These are phyloP conservation scores for Clathrus columnatus DNA, from an alignment of 768 basidiomycete species.

Conservation along the genomic window DNA sequence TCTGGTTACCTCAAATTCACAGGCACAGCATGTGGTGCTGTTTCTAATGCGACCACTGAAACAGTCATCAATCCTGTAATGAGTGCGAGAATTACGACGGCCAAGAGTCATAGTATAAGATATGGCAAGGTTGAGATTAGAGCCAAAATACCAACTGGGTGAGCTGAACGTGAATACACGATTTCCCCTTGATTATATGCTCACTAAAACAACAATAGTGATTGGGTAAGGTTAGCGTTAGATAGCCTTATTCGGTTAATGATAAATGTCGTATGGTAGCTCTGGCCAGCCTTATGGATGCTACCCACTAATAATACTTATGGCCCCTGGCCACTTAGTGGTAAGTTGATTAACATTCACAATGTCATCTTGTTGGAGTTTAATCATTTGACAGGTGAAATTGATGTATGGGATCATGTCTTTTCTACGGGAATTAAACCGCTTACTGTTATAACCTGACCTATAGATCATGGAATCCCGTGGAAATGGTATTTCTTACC, in stretches of 20 bases:
- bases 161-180: background rate
- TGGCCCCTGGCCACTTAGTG: constrained; percentile 22
- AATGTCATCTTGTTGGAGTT: background rate
- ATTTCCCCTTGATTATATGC: background rate
- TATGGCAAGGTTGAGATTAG: constrained; percentile 32
- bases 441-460: background rate
- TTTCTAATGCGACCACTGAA: constrained; percentile 12
- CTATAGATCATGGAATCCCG: constrained; percentile 44
- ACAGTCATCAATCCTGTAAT: constrained; percentile 29
- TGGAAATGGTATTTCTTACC: constrained; percentile 53
- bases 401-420: constrained; percentile 22
- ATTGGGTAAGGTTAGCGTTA: background rate
- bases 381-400: constrained; percentile 20
- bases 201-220: background rate
- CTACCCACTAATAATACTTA: constrained; percentile 7
- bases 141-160: constrained; percentile 24
- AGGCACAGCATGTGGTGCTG: constrained; percentile 7
- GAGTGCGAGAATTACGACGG: constrained; percentile 28
- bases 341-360: constrained; percentile 20
- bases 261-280: constrained; percentile 24
- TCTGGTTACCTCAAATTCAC: background rate
- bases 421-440: background rate
- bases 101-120: constrained; percentile 22
- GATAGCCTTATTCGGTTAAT: background rate
- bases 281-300: constrained; percentile 14